Percentiles rank a stretch among this genome's conserved stretches.
Evolutionary conservation across 257 asterid species (phyloP).

Genomic region (Cinchona pubescens): DNA sequence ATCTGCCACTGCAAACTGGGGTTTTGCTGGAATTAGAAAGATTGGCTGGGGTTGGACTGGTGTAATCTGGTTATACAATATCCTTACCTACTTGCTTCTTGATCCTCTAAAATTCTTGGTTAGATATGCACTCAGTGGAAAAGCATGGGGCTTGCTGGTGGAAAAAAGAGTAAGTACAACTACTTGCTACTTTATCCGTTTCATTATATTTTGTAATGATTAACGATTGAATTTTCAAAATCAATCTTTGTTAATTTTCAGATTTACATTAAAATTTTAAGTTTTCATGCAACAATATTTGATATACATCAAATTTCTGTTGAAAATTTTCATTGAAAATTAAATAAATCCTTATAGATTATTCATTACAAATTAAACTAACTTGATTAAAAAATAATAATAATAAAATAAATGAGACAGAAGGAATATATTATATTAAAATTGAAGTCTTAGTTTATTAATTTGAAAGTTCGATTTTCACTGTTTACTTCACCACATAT

Average conservation of each 20-base stretch:
- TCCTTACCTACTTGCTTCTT: conserved; percentile 33
- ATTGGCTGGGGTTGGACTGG: conserved; percentile 61
- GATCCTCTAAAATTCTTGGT: conserved; percentile 46
- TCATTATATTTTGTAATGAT: background rate
- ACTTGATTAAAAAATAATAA: no score
- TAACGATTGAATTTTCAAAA: no score
- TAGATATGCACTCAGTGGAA: conserved; percentile 54
- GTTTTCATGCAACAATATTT: no score
- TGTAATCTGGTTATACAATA: conserved; percentile 50
- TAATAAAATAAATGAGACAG: no score
- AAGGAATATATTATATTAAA: no score
- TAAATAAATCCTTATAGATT: no score
- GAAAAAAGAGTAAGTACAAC: background rate
- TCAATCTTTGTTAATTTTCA: no score
- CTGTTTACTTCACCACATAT: background rate
- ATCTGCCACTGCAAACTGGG: conserved; percentile 33
- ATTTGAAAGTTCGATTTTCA: background rate
- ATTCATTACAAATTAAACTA: no score
- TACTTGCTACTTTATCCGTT: conserved; percentile 2
- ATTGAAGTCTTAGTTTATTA: background rate
- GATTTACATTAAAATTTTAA: no score
- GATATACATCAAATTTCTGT: no score
- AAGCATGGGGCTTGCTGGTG: conserved; percentile 42
- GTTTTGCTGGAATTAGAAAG: conserved; percentile 41
- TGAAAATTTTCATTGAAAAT: no score